phyloP scores from a whole-genome alignment of 768 basidiomycete species.

The Paxillus rubicundulus region DNA sequence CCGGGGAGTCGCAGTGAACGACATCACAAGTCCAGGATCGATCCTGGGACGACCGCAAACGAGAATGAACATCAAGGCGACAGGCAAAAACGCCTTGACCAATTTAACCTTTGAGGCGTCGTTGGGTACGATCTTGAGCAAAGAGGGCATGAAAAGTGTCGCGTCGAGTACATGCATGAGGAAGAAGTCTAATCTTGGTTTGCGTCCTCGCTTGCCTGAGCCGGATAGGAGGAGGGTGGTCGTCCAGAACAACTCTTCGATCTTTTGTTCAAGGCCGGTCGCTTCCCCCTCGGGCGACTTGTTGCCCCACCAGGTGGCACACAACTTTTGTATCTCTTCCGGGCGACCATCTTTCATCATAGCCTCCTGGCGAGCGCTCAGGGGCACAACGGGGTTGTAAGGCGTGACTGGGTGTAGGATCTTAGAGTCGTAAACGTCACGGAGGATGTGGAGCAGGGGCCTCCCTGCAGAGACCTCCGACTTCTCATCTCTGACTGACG shows the following conservation, averaged over 20 bases:
- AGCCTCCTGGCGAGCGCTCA: conserved; percentile 35
- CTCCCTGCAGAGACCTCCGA: conserved; percentile 27
- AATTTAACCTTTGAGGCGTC: conserved; percentile 42
- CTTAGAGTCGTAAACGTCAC: conserved; percentile 48
- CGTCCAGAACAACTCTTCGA: conserved; percentile 51
- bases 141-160: conserved; percentile 47
- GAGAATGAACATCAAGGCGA: conserved; percentile 35
- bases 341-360: conserved; percentile 38
- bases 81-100: conserved; percentile 41
- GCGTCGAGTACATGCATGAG: conserved; percentile 58
- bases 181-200: conserved; percentile 37
- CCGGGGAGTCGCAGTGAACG: conserved; percentile 40
- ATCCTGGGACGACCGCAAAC: conserved; percentile 56
- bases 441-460: conserved; percentile 50
- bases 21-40: conserved; percentile 45
- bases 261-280: conserved; percentile 33
- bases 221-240: conserved; percentile 49
- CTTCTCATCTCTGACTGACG: conserved; percentile 10
- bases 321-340: conserved; percentile 46
- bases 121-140: conserved; percentile 33
- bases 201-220: too few relatives aligned
- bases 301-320: conserved; percentile 35
- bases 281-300: conserved; percentile 27
- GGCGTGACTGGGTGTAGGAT: conserved; percentile 48
- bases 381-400: conserved; percentile 45